Evolutionary conservation across 768 basidiomycete genomes (phyloP), one percentile per base, ranked within the genome.

Genomic region (Albatrellus ellisii): DNA sequence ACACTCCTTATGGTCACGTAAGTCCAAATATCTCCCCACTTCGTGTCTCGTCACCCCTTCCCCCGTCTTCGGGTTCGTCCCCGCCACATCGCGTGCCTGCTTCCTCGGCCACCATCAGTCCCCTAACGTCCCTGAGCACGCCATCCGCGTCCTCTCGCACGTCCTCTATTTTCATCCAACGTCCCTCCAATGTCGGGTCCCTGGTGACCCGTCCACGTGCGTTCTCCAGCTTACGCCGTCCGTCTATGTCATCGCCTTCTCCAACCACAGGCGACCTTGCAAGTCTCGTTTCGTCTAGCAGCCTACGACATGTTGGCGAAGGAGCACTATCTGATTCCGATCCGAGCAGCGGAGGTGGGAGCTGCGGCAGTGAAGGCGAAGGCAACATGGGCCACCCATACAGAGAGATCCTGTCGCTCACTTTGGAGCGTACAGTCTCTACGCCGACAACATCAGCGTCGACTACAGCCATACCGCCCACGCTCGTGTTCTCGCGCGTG

Each of bases 281-380:
- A 27, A 35, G 35, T 12, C 21, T 36, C 18, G 15, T 21, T n/a
- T 11, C 39, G 25, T 21, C 41, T 4, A 22, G 11, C 21, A 81
- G 72, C 45, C 59, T 73, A 25, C 63, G 73, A 1, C 76, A 84
- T 51, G 73, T 79, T 9, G 84, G 84, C 4, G 85, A 86, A 52
- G 82, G 84, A 21, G 80, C 78, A 1, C 59, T 88, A 3, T 79
- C 81, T 44, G 82, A 85, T 52, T 85, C 81, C 0, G 83, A 85
- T 59, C 82, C 81, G 1, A 71, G 70, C 1, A 51, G 54, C 22
- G 57, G 54, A 22, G 48, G 51, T 31, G 12, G 12, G 29, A 31
- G 12, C 29, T 31, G 29, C 29, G 29, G 12, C 12, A 31, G 29
- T 17, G 29, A 12, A 12, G n/a, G n/a, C n/a, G n/a, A n/a, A n/a